A percentile compares a stretch with the other conserved stretches of the same genome.
These are phyloP conservation scores for Wallacemonas collosoma DNA, from an alignment of 208 protist species.

Conservation along the genomic window DNA sequence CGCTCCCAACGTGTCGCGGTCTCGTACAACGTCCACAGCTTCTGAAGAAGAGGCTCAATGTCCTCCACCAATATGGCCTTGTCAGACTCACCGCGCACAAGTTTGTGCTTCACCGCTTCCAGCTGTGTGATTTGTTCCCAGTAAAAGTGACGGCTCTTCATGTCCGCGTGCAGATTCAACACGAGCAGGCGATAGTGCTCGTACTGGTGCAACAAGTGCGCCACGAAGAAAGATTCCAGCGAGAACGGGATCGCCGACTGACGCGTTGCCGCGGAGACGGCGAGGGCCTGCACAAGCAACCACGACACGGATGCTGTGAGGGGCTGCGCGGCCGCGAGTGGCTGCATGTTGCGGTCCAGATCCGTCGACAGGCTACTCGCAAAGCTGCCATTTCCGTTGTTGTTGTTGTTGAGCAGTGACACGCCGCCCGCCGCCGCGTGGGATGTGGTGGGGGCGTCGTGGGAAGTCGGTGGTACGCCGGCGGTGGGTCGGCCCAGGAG, in stretches of 20 bases:
- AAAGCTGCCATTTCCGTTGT: neutral
- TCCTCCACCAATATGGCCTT: slow-evolving; percentile 6
- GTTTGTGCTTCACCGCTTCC: slow-evolving; percentile 27
- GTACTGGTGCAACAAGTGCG: slow-evolving; percentile 72
- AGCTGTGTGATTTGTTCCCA: slow-evolving; percentile 55
- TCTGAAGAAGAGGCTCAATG: slow-evolving; percentile 9
- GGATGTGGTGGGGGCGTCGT: neutral
- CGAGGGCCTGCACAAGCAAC: slow-evolving; percentile 21
- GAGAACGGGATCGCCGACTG: slow-evolving; percentile 47
- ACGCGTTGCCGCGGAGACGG: slow-evolving; percentile 31
- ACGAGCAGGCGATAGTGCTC: slow-evolving; percentile 78
- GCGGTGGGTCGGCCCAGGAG: neutral
- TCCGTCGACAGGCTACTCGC: slow-evolving; percentile 9
- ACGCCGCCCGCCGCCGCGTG: neutral
- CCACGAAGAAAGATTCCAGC: slow-evolving; percentile 52
- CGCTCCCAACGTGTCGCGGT: neutral
- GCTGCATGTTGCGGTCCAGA: neutral
- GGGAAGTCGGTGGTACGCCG: neutral
- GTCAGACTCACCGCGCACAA: slow-evolving; percentile 2
- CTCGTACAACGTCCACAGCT: slow-evolving; percentile 8
- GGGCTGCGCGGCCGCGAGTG: neutral
- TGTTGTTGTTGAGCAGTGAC: slow-evolving; percentile 16
- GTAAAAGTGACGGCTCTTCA: slow-evolving; percentile 71
- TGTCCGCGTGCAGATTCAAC: slow-evolving; percentile 61
- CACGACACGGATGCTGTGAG: slow-evolving; percentile 11